Evolutionary conservation across 768 basidiomycete genomes (phyloP).

Genomic region (Collybia nuda): DNA sequence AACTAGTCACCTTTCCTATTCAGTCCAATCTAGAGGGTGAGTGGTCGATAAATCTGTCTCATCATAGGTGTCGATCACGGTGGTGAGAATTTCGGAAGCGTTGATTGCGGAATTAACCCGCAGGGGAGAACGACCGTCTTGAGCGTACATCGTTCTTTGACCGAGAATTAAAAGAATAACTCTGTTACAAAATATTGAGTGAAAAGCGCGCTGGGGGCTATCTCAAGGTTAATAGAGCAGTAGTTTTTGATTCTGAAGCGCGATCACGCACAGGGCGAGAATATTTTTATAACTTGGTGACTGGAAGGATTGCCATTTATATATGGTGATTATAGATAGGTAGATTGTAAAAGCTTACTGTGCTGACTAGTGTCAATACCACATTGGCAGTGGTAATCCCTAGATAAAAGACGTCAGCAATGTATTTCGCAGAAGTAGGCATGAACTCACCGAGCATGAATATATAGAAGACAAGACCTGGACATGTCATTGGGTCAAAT

Average conservation of each 20-base stretch:
- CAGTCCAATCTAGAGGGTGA: too few species aligned
- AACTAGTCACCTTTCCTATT: too few species aligned
- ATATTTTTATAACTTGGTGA: neutral
- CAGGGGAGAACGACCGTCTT: too few species aligned
- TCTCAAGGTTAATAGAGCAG: neutral
- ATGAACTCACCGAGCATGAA: constrained; percentile 4
- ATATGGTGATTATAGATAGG: too few species aligned
- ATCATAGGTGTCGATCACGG: too few species aligned
- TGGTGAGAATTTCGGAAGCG: neutral
- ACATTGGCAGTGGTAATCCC: neutral
- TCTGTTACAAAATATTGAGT: constrained; percentile 2
- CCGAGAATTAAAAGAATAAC: neutral
- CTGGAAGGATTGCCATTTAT: neutral
- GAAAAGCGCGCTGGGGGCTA: constrained; percentile 1
- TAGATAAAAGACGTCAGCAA: too few species aligned
- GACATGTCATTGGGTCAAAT: neutral
- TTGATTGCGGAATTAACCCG: neutral
- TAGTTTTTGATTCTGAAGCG: neutral
- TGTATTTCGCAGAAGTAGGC: neutral
- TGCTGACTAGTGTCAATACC: neutral
- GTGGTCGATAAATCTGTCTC: too few species aligned
- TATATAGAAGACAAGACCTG: constrained; percentile 6
- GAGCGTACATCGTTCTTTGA: neutral
- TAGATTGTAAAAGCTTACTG: neutral
- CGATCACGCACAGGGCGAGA: neutral